phyloP scores from a whole-genome alignment of 805 yeast genomes.

The Yarrowia sp. region DNA sequence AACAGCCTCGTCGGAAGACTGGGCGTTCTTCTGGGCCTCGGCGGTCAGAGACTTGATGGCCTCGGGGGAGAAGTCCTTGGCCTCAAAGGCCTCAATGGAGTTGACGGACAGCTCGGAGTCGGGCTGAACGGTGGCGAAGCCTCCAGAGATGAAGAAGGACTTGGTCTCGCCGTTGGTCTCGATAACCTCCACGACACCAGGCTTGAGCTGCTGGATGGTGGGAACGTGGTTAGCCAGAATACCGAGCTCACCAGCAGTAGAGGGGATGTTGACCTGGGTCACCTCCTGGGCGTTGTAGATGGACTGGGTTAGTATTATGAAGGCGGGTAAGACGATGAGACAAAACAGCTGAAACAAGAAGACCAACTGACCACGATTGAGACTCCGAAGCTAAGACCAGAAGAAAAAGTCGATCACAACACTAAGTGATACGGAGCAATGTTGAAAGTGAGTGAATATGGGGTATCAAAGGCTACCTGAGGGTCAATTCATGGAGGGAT shows the following conservation, averaged over 20 bases:
- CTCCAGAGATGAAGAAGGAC: slow-evolving; percentile 93
- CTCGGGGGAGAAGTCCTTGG: slow-evolving; percentile 82
- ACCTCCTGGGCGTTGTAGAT: slow-evolving; percentile 49
- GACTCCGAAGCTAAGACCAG: too few relatives aligned
- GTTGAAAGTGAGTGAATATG: too few relatives aligned
- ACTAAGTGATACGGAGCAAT: too few relatives aligned
- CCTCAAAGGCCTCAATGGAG: slow-evolving; percentile 93
- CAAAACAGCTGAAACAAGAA: too few relatives aligned
- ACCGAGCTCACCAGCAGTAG: slow-evolving; percentile 95
- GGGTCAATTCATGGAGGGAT: too few relatives aligned
- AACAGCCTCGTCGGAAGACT: slow-evolving; percentile 80
- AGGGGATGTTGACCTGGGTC: slow-evolving; percentile 92
- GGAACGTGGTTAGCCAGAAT: slow-evolving; percentile 98
- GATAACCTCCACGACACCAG: slow-evolving; percentile 93
- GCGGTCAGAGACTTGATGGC: slow-evolving; percentile 80
- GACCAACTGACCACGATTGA: too few relatives aligned
- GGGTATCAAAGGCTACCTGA: too few relatives aligned
- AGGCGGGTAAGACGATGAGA: too few relatives aligned
- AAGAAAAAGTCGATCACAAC: too few relatives aligned
- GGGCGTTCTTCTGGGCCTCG: slow-evolving; percentile 91
- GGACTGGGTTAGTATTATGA: slow-evolving; percentile 43
- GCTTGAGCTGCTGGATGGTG: slow-evolving; percentile 91
- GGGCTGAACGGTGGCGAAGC: slow-evolving; percentile 95
- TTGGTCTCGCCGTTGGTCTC: slow-evolving; percentile 74
- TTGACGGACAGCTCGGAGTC: slow-evolving; percentile 88